Conservation (phyloP, 805 yeast genomes). For the Metschnikowia shivogae region DNA sequence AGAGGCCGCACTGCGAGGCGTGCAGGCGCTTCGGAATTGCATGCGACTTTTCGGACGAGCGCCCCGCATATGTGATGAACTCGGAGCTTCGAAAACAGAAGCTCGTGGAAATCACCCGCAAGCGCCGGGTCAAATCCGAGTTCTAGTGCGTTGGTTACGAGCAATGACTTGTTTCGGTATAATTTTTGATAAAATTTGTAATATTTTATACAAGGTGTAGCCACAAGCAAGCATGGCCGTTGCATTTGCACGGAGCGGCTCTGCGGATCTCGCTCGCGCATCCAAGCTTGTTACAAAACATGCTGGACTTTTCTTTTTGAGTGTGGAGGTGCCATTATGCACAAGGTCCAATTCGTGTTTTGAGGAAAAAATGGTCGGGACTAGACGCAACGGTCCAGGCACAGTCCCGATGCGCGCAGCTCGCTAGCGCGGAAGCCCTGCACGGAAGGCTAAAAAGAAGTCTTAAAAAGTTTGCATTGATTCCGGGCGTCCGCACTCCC, state of each 20-base stretch:
- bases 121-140: conserved; percentile 7
- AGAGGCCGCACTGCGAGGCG: conserved; percentile 33
- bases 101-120: conserved; percentile 24
- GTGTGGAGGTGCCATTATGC: background rate
- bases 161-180: background rate
- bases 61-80: conserved; percentile 38
- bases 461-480: background rate
- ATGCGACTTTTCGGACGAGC: conserved; percentile 38
- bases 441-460: background rate
- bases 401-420: background rate
- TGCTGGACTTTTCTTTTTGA: background rate
- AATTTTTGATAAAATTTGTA: background rate
- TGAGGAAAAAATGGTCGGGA: conserved; percentile 1
- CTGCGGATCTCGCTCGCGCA: too few species aligned
- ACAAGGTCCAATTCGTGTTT: background rate
- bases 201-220: background rate
- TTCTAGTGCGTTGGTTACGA: background rate
- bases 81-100: conserved; percentile 32
- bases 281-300: background rate
- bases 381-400: background rate
- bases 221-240: too few species aligned
- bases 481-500: background rate
- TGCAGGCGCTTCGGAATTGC: conserved; percentile 38
- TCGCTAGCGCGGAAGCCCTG: conserved; percentile 2
- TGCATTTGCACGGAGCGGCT: too few species aligned